Conservation (phyloP, 306 rosid species). For the Canavalia gladiata region DNA sequence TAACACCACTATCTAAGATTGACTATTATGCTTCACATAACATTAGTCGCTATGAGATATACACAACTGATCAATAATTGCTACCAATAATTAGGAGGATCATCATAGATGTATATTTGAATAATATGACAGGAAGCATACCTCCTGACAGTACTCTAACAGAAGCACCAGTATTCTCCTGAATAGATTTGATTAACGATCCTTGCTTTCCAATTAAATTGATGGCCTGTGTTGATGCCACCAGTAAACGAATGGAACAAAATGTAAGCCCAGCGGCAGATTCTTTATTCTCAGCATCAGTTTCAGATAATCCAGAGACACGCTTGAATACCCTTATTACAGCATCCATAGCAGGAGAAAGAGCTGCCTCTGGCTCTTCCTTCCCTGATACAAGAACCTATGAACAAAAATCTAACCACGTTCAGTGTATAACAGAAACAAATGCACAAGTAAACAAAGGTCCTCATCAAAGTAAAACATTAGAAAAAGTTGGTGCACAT, state of each 20-base stretch:
- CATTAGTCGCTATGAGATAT: slow-evolving; percentile 5
- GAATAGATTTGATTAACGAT: slow-evolving; percentile 80
- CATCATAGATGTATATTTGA: slow-evolving; percentile 9
- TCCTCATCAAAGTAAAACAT: slow-evolving; percentile 2
- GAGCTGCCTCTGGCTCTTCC: slow-evolving; percentile 76
- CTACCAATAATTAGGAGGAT: slow-evolving; percentile 8
- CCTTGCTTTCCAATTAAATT: slow-evolving; percentile 96
- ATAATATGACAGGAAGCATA: slow-evolving; percentile 49
- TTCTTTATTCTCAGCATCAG: slow-evolving; percentile 60
- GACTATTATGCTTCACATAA: slow-evolving; percentile 20
- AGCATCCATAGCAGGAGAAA: slow-evolving; percentile 94
- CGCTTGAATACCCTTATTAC: slow-evolving; percentile 82
- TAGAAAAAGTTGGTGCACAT: not conserved
- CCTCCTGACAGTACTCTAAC: slow-evolving; percentile 87
- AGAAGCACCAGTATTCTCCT: slow-evolving; percentile 75
- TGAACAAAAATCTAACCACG: slow-evolving; percentile 26
- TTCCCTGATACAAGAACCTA: slow-evolving; percentile 87
- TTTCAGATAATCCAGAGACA: slow-evolving; percentile 77
- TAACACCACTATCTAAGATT: not conserved
- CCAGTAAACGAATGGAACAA: slow-evolving; percentile 78
- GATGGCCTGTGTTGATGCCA: slow-evolving; percentile 91
- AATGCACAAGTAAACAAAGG: slow-evolving; percentile 1
- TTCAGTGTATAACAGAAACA: slow-evolving; percentile 40
- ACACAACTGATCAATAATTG: slow-evolving; percentile 14
- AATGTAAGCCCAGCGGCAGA: slow-evolving; percentile 63